These are phyloP conservation scores for Penicillium longicatenatum DNA, from an alignment of 495 filamentous ascomycete genomes.

Conservation along the genomic window DNA sequence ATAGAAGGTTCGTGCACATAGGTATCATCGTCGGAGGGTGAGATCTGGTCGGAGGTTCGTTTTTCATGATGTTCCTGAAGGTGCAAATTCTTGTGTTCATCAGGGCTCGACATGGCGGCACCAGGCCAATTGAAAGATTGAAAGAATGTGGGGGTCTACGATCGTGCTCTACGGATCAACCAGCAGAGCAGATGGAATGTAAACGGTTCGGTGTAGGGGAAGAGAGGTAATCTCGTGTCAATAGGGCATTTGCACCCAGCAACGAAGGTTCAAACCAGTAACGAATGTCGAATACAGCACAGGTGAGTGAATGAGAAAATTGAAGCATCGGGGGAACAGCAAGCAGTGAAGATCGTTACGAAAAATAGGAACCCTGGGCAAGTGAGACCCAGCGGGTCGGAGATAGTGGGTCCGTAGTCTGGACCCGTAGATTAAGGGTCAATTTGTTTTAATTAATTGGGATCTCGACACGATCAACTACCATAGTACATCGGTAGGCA, in stretches of 20 bases:
- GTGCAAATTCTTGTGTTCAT: conserved; percentile 38
- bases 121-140: conserved; percentile 33
- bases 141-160: conserved; percentile 23
- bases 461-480: not conserved
- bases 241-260: not conserved
- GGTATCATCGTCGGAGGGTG: conserved; percentile 43
- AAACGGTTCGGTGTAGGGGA: no score
- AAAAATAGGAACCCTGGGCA: not conserved
- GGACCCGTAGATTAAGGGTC: conserved; percentile 8
- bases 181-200: conserved; percentile 1
- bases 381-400: conserved; percentile 20
- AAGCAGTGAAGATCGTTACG: conserved; percentile 6
- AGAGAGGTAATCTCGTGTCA: not conserved
- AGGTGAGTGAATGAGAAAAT: not conserved
- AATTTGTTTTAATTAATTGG: not conserved
- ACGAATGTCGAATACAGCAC: not conserved
- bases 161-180: conserved; percentile 10
- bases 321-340: not conserved
- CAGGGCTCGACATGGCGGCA: conserved; percentile 57
- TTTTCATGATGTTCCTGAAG: conserved; percentile 27
- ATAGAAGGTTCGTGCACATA: conserved; percentile 34
- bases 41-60: conserved; percentile 24
- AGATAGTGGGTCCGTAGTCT: conserved; percentile 20
- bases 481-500: not conserved
- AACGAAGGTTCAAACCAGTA: not conserved